Evolutionary conservation across 1,139 yeast species (phyloP), one percentile per base, ranked within the genome.

Genomic region (Sugiyamaella xylanicola): DNA sequence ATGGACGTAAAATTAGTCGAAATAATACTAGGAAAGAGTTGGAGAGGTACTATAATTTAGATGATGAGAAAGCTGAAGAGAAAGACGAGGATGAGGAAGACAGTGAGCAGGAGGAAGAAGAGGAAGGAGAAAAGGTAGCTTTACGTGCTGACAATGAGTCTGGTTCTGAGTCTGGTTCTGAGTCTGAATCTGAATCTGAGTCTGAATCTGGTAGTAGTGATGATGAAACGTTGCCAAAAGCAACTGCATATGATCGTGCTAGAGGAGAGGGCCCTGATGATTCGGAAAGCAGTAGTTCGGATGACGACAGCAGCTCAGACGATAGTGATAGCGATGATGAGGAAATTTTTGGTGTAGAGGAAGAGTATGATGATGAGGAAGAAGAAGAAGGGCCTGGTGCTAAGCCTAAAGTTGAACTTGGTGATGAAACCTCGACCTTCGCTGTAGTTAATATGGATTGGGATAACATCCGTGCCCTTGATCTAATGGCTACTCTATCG

Each of bases 391-490:
- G 42, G 5, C 36, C 36, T 2, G 43, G 43, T 3, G 67, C 61
- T 1, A 63, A 77, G 8, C 85, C 83, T 57, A 79, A 82, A 56
- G 87, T 95, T 11, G 93, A 88, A 51, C 85, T 84, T 58, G 95
- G 97, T 44, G 97, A 92, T 1, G 96, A 96, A 27, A 79, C 96
- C 0, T 74, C 76, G 37, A 76, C 88, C 4, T 78, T 95, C 68
- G 99, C 99, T 0, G 96, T 86, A 1, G 99, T 95, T 32, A 95
- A 95, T 67, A 78, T 95, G 81, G 99, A 95, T 69, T 95, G 99
- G 99, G 99, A 95, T 65, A 88, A 93, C 67, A 78, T 95, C 19
- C 80, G 84, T 53, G 88, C 98, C 0, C 84, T 83, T 11, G 99
- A 93, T 70, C 72, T 95, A 61, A 83, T 89, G 88, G 96, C 96